Percentiles rank a stretch among this genome's conserved stretches.
These are phyloP conservation scores for Wickerhamomyces bovis DNA, from an alignment of 805 yeast species.

Conservation along the genomic window DNA sequence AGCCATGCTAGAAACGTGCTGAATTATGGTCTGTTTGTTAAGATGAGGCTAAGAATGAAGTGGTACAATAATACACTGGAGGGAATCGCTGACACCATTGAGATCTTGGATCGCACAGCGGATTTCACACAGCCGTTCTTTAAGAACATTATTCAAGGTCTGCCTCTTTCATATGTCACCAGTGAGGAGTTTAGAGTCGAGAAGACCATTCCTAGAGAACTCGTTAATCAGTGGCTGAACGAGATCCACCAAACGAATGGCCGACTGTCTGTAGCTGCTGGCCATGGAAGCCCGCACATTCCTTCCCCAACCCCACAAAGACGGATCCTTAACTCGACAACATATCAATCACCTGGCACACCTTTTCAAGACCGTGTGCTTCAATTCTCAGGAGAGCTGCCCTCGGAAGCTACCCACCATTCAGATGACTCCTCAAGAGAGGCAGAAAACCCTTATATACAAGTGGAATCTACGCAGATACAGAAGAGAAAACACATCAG, in stretches of 20 bases:
- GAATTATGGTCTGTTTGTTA: conserved; percentile 8
- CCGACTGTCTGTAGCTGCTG: background rate
- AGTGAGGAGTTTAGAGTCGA: background rate
- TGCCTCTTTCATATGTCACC: conserved; percentile 5
- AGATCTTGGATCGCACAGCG: background rate
- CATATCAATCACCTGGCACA: background rate
- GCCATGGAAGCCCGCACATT: background rate
- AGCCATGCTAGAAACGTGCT: conserved; percentile 4
- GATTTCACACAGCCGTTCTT: conserved; percentile 1
- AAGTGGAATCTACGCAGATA: background rate
- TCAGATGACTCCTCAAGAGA: background rate
- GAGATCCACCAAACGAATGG: background rate
- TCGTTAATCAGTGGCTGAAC: conserved; percentile 1
- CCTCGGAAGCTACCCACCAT: background rate
- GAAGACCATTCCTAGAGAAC: conserved; percentile 1
- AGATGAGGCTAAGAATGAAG: conserved; percentile 7
- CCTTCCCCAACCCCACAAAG: background rate
- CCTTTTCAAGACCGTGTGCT: background rate
- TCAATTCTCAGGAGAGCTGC: background rate
- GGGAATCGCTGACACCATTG: conserved; percentile 1
- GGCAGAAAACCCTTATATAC: background rate
- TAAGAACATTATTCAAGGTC: conserved; percentile 1
- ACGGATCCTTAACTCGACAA: background rate
- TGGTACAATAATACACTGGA: conserved; percentile 4
- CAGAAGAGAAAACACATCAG: background rate